Percentiles rank a stretch among this genome's conserved stretches.
Evolutionary conservation across 1,284 basidiomycete species (phyloP).

Genomic region (Malassezia sp.): DNA sequence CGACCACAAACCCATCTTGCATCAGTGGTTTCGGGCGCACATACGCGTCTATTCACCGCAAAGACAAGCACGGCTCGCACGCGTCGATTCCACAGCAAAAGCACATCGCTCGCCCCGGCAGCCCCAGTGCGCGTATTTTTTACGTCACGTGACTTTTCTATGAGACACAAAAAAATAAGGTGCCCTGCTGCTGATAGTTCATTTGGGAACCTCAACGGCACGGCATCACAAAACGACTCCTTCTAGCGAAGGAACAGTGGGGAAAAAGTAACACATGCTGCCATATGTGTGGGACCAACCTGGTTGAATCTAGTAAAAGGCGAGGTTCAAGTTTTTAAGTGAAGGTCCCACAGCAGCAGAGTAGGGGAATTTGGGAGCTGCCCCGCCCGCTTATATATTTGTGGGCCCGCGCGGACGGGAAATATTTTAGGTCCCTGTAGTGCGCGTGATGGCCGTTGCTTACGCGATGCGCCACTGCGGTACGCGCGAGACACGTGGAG

Average conservation of each 20-base stretch:
- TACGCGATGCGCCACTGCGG: conserved; percentile 9
- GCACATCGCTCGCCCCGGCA: too few species aligned
- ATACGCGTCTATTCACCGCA: too few species aligned
- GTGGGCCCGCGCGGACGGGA: background rate
- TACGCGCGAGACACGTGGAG: conserved; percentile 2
- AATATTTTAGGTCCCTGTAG: background rate
- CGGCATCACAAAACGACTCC: conserved; percentile 1
- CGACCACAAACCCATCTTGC: too few species aligned
- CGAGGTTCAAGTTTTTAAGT: conserved; percentile 18
- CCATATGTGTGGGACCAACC: conserved; percentile 14
- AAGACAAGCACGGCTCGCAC: too few species aligned
- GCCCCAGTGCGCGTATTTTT: background rate
- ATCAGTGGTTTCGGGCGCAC: too few species aligned
- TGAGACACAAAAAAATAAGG: conserved; percentile 2
- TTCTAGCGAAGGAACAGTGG: background rate
- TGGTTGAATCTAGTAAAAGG: conserved; percentile 23
- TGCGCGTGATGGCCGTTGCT: conserved; percentile 8
- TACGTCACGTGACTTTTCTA: conserved; percentile 8
- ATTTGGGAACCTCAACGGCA: too few species aligned
- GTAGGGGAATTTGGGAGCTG: background rate
- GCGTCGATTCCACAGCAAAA: too few species aligned
- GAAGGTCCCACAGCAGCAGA: conserved; percentile 19
- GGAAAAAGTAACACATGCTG: conserved; percentile 17
- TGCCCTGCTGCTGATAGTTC: conserved; percentile 3
- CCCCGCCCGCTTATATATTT: conserved; percentile 4